Conservation (phyloP, 1,139 yeast genomes). For the Candida sojae region DNA sequence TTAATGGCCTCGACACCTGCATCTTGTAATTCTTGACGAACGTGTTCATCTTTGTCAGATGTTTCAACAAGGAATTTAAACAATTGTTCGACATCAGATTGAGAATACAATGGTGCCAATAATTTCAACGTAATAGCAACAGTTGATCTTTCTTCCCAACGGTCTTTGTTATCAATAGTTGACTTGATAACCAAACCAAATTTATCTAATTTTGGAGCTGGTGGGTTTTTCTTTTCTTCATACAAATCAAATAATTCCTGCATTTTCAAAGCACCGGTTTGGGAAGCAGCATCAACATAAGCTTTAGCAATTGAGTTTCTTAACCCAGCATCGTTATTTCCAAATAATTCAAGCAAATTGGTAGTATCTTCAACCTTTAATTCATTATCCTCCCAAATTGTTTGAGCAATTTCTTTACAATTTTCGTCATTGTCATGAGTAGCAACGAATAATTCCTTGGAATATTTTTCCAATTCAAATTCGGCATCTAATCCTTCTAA, state of each 20-base stretch:
- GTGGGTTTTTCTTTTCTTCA: conserved; percentile 66
- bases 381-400: conserved; percentile 83
- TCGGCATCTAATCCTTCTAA: conserved; percentile 87
- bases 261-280: conserved; percentile 34
- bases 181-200: conserved; percentile 76
- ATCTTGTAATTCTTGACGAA: conserved; percentile 80
- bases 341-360: conserved; percentile 52
- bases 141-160: conserved; percentile 86
- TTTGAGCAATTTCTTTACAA: conserved; percentile 66
- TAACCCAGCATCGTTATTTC: conserved; percentile 59
- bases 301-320: conserved; percentile 63
- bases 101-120: conserved; percentile 51
- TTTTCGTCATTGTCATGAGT: conserved; percentile 71
- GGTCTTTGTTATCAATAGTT: conserved; percentile 61
- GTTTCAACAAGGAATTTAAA: conserved; percentile 63
- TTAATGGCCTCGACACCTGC: conserved; percentile 81
- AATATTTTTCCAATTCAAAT: conserved; percentile 66
- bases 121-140: conserved; percentile 68
- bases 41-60: conserved; percentile 71
- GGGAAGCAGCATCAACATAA: conserved; percentile 33
- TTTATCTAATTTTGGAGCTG: conserved; percentile 72
- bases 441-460: conserved; percentile 77
- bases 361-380: conserved; percentile 48
- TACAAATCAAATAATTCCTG: conserved; percentile 55
- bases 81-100: conserved; percentile 44